Evolutionary conservation across 148 eudicot genomes (phyloP).

Genomic region (Chenopodium berlandieri): DNA sequence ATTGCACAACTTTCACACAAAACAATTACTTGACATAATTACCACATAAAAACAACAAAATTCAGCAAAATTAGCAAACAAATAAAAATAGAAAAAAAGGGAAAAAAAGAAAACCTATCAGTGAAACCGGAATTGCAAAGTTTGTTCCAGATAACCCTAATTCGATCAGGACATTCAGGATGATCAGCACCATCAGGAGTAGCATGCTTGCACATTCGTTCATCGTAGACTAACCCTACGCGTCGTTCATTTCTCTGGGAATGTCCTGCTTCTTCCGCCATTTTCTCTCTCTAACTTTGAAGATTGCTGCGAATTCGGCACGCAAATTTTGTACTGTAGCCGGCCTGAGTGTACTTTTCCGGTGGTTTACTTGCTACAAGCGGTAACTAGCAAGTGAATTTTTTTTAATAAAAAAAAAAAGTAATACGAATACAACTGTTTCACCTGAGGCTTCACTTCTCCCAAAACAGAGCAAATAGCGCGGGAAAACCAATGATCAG

Average conservation of each 20-base stretch:
- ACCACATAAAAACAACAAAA: background rate
- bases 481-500: too few relatives aligned
- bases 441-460: too few relatives aligned
- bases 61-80: background rate
- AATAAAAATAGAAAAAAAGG: background rate
- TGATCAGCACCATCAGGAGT: conserved; percentile 55
- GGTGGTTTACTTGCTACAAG: too few relatives aligned
- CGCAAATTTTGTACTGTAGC: too few relatives aligned
- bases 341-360: too few relatives aligned
- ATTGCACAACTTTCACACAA: background rate
- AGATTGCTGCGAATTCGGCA: too few relatives aligned
- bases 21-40: background rate
- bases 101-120: conserved; percentile 43
- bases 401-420: too few relatives aligned
- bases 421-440: too few relatives aligned
- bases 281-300: background rate
- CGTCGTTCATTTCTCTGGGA: conserved; percentile 31
- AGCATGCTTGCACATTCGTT: conserved; percentile 72
- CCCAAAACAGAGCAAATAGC: too few relatives aligned
- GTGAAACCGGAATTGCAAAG: conserved; percentile 52
- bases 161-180: conserved; percentile 86
- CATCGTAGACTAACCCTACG: conserved; percentile 82
- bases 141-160: conserved; percentile 69
- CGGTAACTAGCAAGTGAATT: too few relatives aligned
- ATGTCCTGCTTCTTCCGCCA: conserved; percentile 7